Percentiles rank a stretch among this genome's conserved stretches.
These are phyloP conservation scores for Trifolium subterraneum DNA, from an alignment of 306 rosid species.

Conservation along the genomic window DNA sequence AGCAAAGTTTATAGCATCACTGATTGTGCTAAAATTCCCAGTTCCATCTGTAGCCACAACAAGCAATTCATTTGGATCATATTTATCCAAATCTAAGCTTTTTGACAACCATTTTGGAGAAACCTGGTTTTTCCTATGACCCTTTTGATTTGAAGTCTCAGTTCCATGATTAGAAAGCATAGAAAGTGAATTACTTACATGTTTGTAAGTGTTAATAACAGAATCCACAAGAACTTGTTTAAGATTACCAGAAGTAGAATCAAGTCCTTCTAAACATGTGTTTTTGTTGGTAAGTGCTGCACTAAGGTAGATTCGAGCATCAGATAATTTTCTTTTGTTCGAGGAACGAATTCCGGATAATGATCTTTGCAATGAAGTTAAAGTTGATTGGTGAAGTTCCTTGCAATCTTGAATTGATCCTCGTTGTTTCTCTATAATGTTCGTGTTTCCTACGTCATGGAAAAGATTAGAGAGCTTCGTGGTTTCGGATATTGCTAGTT, in stretches of 20 bases:
- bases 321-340: slow-evolving; percentile 40
- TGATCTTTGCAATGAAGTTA: slow-evolving; percentile 61
- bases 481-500: slow-evolving; percentile 67
- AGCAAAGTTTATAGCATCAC: slow-evolving; percentile 67
- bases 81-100: slow-evolving; percentile 41
- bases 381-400: slow-evolving; percentile 75
- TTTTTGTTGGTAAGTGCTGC: slow-evolving; percentile 86
- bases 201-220: slow-evolving; percentile 58
- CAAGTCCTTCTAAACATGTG: slow-evolving; percentile 86
- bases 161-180: slow-evolving; percentile 49
- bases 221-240: slow-evolving; percentile 58
- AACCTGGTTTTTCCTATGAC: slow-evolving; percentile 20
- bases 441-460: slow-evolving; percentile 42
- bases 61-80: slow-evolving; percentile 50
- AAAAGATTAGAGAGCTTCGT: slow-evolving; percentile 62
- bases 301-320: slow-evolving; percentile 75
- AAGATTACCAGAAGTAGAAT: slow-evolving; percentile 69
- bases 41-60: slow-evolving; percentile 77
- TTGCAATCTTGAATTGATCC: slow-evolving; percentile 75
- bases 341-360: slow-evolving; percentile 48
- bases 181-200: slow-evolving; percentile 80
- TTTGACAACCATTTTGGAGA: slow-evolving; percentile 45
- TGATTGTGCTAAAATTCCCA: slow-evolving; percentile 67
- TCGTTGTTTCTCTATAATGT: slow-evolving; percentile 68
- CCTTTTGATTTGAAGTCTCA: slow-evolving; percentile 25